Evolutionary conservation across 495 filamentous ascomycete species (phyloP), one percentile per base, ranked within the genome.

Genomic region (Cladorrhinum samala): DNA sequence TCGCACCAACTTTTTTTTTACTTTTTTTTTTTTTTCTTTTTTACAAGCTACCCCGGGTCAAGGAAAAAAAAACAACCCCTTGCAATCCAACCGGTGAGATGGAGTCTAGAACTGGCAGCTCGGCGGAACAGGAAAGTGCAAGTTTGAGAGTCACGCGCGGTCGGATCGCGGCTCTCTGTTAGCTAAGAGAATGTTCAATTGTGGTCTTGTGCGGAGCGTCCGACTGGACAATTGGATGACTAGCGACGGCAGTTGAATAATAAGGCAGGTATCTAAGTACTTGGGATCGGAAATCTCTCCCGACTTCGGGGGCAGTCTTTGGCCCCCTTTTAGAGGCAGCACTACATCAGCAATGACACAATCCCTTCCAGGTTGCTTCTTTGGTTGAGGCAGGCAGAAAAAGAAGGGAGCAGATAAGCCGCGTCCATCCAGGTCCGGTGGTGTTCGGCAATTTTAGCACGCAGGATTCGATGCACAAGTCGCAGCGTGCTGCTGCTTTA

Each of bases 141-240:
- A 21, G 42, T 36, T 20, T 11, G 7, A 50, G 18, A 46, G 63
- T 68, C 65, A 68, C 60, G 63, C 54, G 65, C 33, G 21, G 48
- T 11, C 44, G 37, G 47, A 54, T 53, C 48, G 46, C 50, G 19
- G 9, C 17, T 51, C 47, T 54, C 20, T 59, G 55, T 65, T 65
- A 62, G 53, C 56, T 66, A 61, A 68, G 37, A 68, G 58, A 64
- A 68, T 62, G 63, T 50, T 46, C 52, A 8, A n/a, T n/a, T n/a
- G n/a, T n/a, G n/a, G n/a, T n/a, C n/a, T n/a, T n/a, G n/a, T 54
- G 61, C 54, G 48, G 52, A 58, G 53, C 50, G 62, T 50, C 54
- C 54, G 54, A 67, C 60, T 54, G 57, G 60, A 52, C 54, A 58
- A 65, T 56, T 48, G 36, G 56, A 40, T 11, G 27, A 33, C 27